Base-by-base conservation (phyloP, 2,329 filamentous ascomycete genomes). In the Endoconidiophora polonica region DNA sequence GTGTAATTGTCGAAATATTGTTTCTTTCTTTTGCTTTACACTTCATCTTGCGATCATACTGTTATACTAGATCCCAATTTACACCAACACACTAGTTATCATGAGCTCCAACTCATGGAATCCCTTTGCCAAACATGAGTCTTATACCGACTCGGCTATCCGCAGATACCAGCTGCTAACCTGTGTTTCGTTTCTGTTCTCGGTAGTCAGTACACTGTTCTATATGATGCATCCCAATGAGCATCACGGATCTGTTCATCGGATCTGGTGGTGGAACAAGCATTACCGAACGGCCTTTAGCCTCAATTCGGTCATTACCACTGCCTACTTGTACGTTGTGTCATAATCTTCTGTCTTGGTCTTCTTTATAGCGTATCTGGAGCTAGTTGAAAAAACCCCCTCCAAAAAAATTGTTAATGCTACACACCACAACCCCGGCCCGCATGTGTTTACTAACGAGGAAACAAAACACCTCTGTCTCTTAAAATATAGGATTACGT, bases 121-220 rank as follows among this genome's bases (percentile, higher is more conserved):
- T 63, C 85, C 85, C 24, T 91, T 91, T 66, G 69, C 74, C 53
- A 79, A 73, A 64, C 77, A 77, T 59, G 81, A 87, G 53, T 70
- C 75, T 16, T 79, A 86, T 60, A 71, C 71, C 54, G 63, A 66
- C 26, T 68, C 69, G 54, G 70, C 77, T 46, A 68, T 94, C 58
- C 68, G 77, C 56, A 70, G 77, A 36, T 91, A 91, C 73, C 87
- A 86, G 64, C 66, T 86, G 61, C 66, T 87, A 54, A 85, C 84
- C 3, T 72, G 80, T 41, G 54, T 86, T 46, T 80, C 79, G 36
- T 94, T 85, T 81, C 65, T 86, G 24, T 66, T 93, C 42, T 75
- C 86, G 38, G 68, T 91, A 49, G 63, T 86, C 57, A 72, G 79
- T 46, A 77, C 80, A 52, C 68, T 91, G 61, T 86, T 85, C 69